Evolutionary conservation across 2,329 filamentous ascomycete genomes (phyloP), one percentile per base, ranked within the genome.

Genomic region (Penicillium sp.): DNA sequence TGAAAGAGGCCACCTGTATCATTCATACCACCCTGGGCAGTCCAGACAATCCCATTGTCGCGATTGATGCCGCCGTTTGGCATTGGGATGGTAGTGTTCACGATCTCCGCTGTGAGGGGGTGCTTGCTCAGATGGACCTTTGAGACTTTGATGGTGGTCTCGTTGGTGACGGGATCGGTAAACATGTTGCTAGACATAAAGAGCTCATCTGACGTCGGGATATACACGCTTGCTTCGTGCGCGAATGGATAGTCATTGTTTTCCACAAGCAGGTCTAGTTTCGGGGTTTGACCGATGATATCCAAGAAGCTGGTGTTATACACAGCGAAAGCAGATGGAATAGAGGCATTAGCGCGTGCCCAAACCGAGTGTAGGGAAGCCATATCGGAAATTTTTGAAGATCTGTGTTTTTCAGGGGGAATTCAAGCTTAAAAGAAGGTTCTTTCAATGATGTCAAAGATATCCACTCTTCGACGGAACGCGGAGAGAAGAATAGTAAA

Each of bases 51-150:
- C 14, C 73, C 69, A 14, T 71, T 67, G 1, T 68, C 58, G 62
- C 77, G 76, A 51, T 80, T 81, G 43, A 79, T 75, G 9, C 77
- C 80, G 32, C 80, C 80, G 43, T 82, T 82, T 4, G 75, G 71
- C 76, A 81, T 77, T 3, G 67, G 64, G 1, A 79, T 66, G 3
- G 68, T 65, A 0, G 65, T 66, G 1, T 67, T 64, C 22, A 79
- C 67, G 40, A 76, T 69, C 42, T 77, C 72, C 5, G 69, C 67
- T 4, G 51, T 58, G 2, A 61, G 48, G 2, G 50, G 47, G 1
- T 57, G 39, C 14, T 51, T 45, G 42, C 24, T 56, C 16, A 62
- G 38, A 27, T 36, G 55, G 38, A 63, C 58, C 22, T 58, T 63
- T 13, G 59, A 56, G 29, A 66, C 54, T 16, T 59, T 53, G 54